Conservation (phyloP, 108 stramenopile species). For the Pseudonitzschia pungens region DNA sequence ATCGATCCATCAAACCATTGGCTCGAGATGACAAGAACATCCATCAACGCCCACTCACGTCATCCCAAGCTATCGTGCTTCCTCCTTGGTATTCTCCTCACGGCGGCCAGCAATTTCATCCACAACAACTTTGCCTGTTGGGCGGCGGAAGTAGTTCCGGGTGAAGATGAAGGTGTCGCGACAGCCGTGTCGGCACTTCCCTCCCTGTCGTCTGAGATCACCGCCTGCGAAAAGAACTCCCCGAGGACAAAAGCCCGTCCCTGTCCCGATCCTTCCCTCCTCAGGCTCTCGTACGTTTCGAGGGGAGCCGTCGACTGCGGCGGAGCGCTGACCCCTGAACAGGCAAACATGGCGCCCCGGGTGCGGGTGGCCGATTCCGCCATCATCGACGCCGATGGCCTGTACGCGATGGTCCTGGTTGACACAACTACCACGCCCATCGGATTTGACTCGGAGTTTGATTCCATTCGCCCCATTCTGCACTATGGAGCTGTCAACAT, state of each 20-base stretch:
- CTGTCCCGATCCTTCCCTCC: background rate
- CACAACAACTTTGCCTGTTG: background rate
- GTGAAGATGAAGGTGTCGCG: background rate
- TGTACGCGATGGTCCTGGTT: background rate
- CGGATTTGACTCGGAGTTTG: background rate
- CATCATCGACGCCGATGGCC: background rate
- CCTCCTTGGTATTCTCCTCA: background rate
- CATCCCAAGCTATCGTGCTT: background rate
- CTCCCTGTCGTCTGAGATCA: background rate
- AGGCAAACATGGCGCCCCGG: background rate
- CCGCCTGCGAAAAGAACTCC: background rate
- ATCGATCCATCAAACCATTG: background rate
- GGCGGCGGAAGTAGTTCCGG: background rate
- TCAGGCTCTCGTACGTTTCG: background rate
- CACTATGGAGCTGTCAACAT: slow-evolving; percentile 5
- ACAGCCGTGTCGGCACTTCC: background rate
- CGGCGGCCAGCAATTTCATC: background rate
- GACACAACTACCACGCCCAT: background rate
- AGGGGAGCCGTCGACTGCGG: slow-evolving; percentile 6
- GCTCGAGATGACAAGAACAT: background rate
- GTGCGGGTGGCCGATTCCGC: background rate
- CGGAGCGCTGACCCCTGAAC: background rate
- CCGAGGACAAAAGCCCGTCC: background rate
- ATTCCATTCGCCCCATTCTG: background rate
- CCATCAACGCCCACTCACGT: background rate